Base-by-base conservation (phyloP, 2,329 filamentous ascomycete genomes). In the Anisogramma anomala region DNA sequence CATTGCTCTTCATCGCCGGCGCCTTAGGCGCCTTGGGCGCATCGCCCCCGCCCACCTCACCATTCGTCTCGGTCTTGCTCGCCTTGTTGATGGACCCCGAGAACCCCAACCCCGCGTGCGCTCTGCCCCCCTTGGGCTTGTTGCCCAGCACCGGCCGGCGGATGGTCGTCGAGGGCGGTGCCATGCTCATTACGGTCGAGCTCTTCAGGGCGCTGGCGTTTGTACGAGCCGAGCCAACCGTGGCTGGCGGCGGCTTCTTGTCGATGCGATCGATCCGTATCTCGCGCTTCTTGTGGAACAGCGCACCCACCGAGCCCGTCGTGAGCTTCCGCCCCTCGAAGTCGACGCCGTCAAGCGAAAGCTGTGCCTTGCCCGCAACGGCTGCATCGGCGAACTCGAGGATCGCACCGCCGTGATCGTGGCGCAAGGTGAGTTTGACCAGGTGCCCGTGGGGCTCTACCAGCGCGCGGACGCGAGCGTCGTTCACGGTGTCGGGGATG, bases 401-500 rank as follows among this genome's bases (percentile, higher is more conserved):
- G 41, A 89, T 82, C 4, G 88, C 91, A 10, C 87, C 88, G 43
- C 81, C 79, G 48, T 94, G 84, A 45, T 86, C 76, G 1, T 87
- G 85, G 33, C 86, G 79, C 9, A 95, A 69, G 10, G 82, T 70
- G 3, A 96, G 69, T 58, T 88, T 89, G 48, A 79, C 69, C 18
- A 95, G 69, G 1, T 70, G 60, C 1, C 86, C 87, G 33, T 79
- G 71, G 1, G 77, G 71, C 51, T 86, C 81, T 7, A 83, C 77
- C 3, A 93, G 65, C 0, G 78, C 71, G 33, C 76, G 76, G 41
- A 98, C 76, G 22, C 88, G 84, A 1, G 83, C 77, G 53, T 94
- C 85, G 49, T 93, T 95, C 53, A 96, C 77, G 0, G 88, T 96
- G 55, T 96, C 91, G 0, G 91, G 86, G 1, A 98, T 67, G 48